These are phyloP conservation scores for Ambrosia artemisiifolia DNA, from an alignment of 129 eudicot genomes.

Conservation along the genomic window DNA sequence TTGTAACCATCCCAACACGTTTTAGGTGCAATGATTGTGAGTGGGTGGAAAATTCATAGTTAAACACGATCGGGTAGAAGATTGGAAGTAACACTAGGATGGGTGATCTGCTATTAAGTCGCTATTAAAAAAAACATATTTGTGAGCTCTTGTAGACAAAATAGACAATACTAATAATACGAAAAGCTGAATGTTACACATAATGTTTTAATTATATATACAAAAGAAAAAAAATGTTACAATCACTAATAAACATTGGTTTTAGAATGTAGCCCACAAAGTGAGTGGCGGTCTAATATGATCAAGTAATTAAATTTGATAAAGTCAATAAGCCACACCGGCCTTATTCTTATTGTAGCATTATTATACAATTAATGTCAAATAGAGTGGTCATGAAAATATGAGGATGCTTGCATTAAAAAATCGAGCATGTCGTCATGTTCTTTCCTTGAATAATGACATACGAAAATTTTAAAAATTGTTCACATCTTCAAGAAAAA, in stretches of 20 bases:
- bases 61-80: no score
- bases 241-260: background rate
- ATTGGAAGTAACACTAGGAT: no score
- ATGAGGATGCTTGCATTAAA: background rate
- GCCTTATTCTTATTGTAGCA: slow-evolving; percentile 9
- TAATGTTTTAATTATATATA: no score
- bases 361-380: slow-evolving; percentile 3
- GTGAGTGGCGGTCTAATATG: background rate
- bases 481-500: no score
- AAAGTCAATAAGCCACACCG: slow-evolving; percentile 16
- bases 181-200: no score
- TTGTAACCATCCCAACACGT: no score
- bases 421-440: slow-evolving; percentile 1
- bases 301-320: background rate
- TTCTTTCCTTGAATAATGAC: background rate
- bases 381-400: slow-evolving; percentile 2
- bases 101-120: no score
- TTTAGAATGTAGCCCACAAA: background rate
- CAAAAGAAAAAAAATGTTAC: background rate
- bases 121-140: no score
- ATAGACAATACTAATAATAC: no score
- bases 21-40: no score
- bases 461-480: background rate
- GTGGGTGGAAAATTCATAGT: no score
- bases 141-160: no score